These are phyloP conservation scores for Xylaria acuta DNA, from an alignment of 495 filamentous ascomycete genomes.

Conservation along the genomic window DNA sequence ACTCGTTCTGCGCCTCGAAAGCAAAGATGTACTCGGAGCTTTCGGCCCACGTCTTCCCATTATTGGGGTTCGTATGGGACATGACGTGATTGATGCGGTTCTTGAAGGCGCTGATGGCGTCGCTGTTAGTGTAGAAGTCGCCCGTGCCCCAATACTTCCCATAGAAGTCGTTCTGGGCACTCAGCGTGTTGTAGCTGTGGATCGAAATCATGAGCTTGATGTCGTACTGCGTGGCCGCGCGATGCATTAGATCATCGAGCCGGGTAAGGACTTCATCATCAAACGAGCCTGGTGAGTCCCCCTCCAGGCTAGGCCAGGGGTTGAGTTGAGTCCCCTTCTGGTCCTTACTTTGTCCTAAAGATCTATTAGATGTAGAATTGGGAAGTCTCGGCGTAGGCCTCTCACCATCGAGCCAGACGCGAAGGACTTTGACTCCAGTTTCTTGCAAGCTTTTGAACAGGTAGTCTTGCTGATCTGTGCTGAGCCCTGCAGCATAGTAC, in stretches of 20 bases:
- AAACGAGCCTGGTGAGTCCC: slow-evolving; percentile 2
- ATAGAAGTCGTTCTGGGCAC: slow-evolving; percentile 16
- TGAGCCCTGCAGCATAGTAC: slow-evolving; percentile 16
- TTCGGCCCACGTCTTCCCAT: slow-evolving; percentile 25
- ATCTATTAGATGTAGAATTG: background rate
- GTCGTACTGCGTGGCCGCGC: slow-evolving; percentile 15
- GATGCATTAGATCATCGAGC: slow-evolving; percentile 26
- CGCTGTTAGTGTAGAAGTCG: slow-evolving; percentile 30
- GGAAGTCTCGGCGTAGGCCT: background rate
- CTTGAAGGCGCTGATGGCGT: slow-evolving; percentile 27
- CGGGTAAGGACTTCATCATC: slow-evolving; percentile 21
- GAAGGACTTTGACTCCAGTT: slow-evolving; percentile 25
- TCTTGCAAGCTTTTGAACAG: slow-evolving; percentile 16
- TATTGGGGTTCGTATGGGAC: slow-evolving; percentile 29
- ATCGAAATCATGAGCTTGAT: slow-evolving; percentile 29
- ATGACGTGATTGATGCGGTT: slow-evolving; percentile 31
- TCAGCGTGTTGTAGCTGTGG: slow-evolving; percentile 26
- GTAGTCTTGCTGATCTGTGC: slow-evolving; percentile 15
- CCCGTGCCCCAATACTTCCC: slow-evolving; percentile 17
- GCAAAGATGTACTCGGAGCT: slow-evolving; percentile 30
- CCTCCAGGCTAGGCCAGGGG: background rate
- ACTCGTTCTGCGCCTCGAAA: slow-evolving; percentile 33
- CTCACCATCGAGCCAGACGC: slow-evolving; percentile 27
- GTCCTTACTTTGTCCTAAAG: background rate
- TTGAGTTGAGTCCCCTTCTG: background rate